Percentiles rank a stretch among this genome's conserved stretches.
Conservation (phyloP, 208 protist genomes). For the Blastocrithidia nonstop region DNA sequence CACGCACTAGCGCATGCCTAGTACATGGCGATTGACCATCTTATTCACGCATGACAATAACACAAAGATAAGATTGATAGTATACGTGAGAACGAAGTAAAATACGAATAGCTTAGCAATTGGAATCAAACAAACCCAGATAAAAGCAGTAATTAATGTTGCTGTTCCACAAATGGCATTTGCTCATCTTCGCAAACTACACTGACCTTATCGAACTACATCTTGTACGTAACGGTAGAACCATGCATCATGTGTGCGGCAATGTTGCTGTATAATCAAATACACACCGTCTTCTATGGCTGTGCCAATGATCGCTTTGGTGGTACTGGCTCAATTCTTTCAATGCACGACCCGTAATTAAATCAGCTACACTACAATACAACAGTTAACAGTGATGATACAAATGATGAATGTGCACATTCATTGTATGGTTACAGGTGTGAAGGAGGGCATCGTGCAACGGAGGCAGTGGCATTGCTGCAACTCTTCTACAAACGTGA, state of each 20-base stretch:
- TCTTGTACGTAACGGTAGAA: conserved; percentile 90
- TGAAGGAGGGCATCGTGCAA: conserved; percentile 38
- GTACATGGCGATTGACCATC: conserved; percentile 49
- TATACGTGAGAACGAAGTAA: neutral
- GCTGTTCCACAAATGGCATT: neutral
- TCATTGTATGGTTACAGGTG: conserved; percentile 35
- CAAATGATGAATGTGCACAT: neutral
- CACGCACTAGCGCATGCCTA: conserved; percentile 88
- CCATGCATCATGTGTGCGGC: conserved; percentile 93
- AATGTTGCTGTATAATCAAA: conserved; percentile 57
- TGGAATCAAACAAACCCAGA: neutral
- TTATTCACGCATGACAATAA: conserved; percentile 5
- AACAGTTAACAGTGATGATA: neutral
- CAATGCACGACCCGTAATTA: conserved; percentile 20
- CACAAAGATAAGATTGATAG: neutral
- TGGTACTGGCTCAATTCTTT: conserved; percentile 83
- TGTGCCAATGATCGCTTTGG: conserved; percentile 91
- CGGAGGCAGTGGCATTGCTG: conserved; percentile 48
- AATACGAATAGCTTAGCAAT: conserved; percentile 1
- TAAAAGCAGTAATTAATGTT: neutral
- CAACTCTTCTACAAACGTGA: conserved; percentile 70
- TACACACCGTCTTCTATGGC: conserved; percentile 82
- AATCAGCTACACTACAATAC: neutral
- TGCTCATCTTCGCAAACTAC: neutral
- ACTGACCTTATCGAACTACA: conserved; percentile 27